Percentiles rank a stretch among this genome's conserved stretches.
Evolutionary conservation across 2,329 filamentous ascomycete species (phyloP).

Genomic region (Cytospora schulzeri): DNA sequence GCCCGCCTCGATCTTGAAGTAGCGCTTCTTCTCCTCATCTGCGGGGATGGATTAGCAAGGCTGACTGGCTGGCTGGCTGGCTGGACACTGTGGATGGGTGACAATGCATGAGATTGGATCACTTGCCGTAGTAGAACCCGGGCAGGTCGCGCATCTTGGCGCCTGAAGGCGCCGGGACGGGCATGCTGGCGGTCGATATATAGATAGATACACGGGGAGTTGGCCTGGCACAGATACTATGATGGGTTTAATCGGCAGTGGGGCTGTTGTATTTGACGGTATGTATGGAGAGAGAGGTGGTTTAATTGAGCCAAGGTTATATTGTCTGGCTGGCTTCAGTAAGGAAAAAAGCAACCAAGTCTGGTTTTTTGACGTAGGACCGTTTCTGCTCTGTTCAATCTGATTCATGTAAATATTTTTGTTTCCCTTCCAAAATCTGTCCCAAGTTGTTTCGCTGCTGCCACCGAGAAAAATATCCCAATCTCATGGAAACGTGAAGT

Average conservation of each 20-base stretch:
- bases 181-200: background rate
- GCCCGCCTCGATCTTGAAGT: conserved; percentile 67
- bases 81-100: background rate
- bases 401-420: background rate
- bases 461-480: background rate
- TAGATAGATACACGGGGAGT: background rate
- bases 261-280: background rate
- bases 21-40: conserved; percentile 63
- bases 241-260: too few species aligned
- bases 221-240: background rate
- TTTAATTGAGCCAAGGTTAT: background rate
- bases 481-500: background rate
- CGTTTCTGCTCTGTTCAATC: background rate
- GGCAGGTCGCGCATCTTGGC: conserved; percentile 24
- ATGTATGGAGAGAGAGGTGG: background rate
- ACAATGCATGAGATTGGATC: background rate
- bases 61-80: background rate
- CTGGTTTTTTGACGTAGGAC: background rate
- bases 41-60: background rate
- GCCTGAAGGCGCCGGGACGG: background rate
- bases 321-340: background rate
- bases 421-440: background rate
- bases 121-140: conserved; percentile 28
- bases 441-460: background rate
- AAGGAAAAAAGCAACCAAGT: background rate